Conservation (phyloP, 371 early-diverging fungal genomes). For the Smittium culicis region DNA sequence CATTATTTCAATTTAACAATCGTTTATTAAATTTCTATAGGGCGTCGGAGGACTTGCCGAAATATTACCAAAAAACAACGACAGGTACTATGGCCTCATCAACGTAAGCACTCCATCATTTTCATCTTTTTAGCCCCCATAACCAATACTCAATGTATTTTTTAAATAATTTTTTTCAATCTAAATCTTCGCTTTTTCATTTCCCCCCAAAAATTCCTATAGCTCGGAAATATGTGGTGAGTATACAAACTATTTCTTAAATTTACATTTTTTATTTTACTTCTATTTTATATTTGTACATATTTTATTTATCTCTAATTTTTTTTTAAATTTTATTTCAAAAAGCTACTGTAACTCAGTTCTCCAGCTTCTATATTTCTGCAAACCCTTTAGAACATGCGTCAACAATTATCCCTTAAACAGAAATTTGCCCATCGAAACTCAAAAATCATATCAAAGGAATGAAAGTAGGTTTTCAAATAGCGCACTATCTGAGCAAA, state of each 20-base stretch:
- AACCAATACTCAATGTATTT: conserved; percentile 1
- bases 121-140: neutral
- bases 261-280: too few relatives aligned
- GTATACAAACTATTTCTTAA: too few relatives aligned
- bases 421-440: conserved; percentile 21
- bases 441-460: conserved; percentile 26
- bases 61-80: conserved; percentile 37
- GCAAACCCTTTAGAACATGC: conserved; percentile 87
- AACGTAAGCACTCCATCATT: too few relatives aligned
- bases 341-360: conserved; percentile 85
- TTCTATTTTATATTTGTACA: too few relatives aligned
- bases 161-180: too few relatives aligned
- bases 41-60: too few relatives aligned
- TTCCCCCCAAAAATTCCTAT: too few relatives aligned
- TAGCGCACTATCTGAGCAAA: too few relatives aligned
- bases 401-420: conserved; percentile 53
- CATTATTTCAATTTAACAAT: too few relatives aligned
- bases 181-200: too few relatives aligned
- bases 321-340: conserved; percentile 6
- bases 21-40: too few relatives aligned
- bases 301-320: neutral
- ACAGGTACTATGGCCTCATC: conserved; percentile 74
- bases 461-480: too few relatives aligned
- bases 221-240: conserved; percentile 89
- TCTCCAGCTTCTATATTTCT: conserved; percentile 88